Evolutionary conservation across 306 rosid genomes (phyloP), one percentile per base, ranked within the genome.

Genomic region (Trifolium subterraneum): DNA sequence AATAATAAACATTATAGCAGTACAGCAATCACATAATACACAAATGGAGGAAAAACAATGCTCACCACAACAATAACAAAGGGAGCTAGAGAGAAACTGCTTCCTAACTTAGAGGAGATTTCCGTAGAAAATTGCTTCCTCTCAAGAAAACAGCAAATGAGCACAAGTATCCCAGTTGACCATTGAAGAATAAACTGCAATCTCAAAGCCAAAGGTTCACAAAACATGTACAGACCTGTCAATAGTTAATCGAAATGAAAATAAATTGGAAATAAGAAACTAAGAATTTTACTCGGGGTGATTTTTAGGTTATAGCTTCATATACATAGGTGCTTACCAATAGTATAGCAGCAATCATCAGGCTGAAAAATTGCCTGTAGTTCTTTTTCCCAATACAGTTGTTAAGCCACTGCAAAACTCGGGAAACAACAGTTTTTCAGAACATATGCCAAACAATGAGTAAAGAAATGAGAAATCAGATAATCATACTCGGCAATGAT

Each of bases 141-240:
- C 91, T 93, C 89, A 79, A 91, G 50, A 73, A 88, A 84, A 88
- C 96, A 91, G 86, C 90, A 86, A 77, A 93, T 80, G 42, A 93
- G 89, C 86, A 93, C 97, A 14, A 91, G 87, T 77, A 89, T 83
- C 78, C 98, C 98, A 27, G 96, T 93, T 56, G 88, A 74, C 98
- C 98, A 93, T 85, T 93, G 98, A 88, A 93, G 84, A 78, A 93
- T 91, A 84, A 93, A 96, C 98, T 93, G 97, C 97, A 91, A 89
- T 86, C 97, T 80, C 98, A 86, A 63, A 90, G 80, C 87, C 93
- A 93, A 88, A 87, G 78, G 88, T 73, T 84, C 83, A 87, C 86
- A 84, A 90, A 88, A 80, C 87, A 88, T 92, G 87, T 71, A 85
- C 48, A 86, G 54, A 85, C 89, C 92, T 84, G 96, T 90, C 94